Conservation (phyloP, 108 stramenopile species). For the Licmophora abbreviata region DNA sequence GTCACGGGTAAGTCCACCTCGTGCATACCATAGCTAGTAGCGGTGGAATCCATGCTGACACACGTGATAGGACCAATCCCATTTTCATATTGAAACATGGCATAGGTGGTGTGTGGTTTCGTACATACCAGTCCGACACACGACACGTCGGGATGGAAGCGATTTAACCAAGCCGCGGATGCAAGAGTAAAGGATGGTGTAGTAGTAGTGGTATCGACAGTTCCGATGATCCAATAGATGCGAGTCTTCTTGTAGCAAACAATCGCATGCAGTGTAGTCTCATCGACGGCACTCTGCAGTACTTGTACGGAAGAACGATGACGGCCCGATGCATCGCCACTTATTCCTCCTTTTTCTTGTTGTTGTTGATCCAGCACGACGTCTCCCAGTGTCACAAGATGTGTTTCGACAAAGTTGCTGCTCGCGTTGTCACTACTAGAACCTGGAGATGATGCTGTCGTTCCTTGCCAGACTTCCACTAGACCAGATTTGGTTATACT, state of each 20-base stretch:
- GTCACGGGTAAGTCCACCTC: conserved; percentile 20
- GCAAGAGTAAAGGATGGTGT: conserved; percentile 2
- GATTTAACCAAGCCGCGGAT: conserved; percentile 26
- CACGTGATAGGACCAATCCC: conserved; percentile 3
- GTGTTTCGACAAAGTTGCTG: not conserved
- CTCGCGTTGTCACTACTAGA: not conserved
- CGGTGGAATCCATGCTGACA: conserved; percentile 21
- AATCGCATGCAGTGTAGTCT: not conserved
- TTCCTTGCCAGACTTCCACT: not conserved
- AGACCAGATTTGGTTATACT: not conserved
- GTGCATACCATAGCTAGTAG: conserved; percentile 10
- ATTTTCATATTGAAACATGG: conserved; percentile 11
- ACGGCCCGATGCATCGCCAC: not conserved
- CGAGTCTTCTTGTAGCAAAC: not conserved
- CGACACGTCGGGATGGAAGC: conserved; percentile 15
- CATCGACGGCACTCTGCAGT: not conserved
- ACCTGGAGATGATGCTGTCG: not conserved
- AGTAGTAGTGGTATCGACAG: not conserved
- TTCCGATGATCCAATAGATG: not conserved
- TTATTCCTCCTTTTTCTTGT: not conserved
- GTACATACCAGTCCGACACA: conserved; percentile 15
- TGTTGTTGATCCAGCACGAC: not conserved
- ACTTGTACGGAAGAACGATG: not conserved
- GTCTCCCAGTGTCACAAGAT: not conserved
- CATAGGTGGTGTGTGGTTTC: conserved; percentile 19